Evolutionary conservation across 495 filamentous ascomycete genomes (phyloP).

Genomic region (Lentithecium fluviatile): DNA sequence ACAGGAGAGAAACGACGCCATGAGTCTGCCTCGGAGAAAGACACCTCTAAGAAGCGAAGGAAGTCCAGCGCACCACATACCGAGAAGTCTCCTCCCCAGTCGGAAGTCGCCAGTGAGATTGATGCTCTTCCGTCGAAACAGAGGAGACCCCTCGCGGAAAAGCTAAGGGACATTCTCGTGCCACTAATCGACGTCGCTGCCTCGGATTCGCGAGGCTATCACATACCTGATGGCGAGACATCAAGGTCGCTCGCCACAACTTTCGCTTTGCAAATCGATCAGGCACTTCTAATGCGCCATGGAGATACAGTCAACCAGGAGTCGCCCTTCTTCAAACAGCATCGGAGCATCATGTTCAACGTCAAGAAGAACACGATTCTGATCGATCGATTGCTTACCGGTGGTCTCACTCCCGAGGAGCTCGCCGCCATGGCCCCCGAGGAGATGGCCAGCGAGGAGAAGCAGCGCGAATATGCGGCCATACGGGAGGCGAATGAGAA

Average conservation of each 20-base stretch:
- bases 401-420: constrained; percentile 64
- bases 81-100: constrained; percentile 9
- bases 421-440: constrained; percentile 81
- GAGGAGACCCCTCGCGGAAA: constrained; percentile 50
- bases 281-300: constrained; percentile 59
- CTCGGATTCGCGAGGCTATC: constrained; percentile 52
- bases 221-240: constrained; percentile 54
- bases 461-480: constrained; percentile 72
- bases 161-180: constrained; percentile 56
- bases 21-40: constrained; percentile 25
- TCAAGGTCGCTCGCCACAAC: constrained; percentile 53
- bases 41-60: constrained; percentile 26
- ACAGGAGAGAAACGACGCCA: constrained; percentile 30
- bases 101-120: constrained; percentile 13
- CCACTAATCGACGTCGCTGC: constrained; percentile 51
- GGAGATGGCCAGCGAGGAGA: constrained; percentile 88
- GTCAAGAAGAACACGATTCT: constrained; percentile 82
- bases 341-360: constrained; percentile 71
- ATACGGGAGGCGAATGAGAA: constrained; percentile 80
- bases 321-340: constrained; percentile 54
- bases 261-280: constrained; percentile 71
- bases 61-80: constrained; percentile 35
- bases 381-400: constrained; percentile 68
- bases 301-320: constrained; percentile 50
- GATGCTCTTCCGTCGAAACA: constrained; percentile 46